These are phyloP conservation scores for Viola pubescens DNA, from an alignment of 441 rosid species.

Conservation along the genomic window DNA sequence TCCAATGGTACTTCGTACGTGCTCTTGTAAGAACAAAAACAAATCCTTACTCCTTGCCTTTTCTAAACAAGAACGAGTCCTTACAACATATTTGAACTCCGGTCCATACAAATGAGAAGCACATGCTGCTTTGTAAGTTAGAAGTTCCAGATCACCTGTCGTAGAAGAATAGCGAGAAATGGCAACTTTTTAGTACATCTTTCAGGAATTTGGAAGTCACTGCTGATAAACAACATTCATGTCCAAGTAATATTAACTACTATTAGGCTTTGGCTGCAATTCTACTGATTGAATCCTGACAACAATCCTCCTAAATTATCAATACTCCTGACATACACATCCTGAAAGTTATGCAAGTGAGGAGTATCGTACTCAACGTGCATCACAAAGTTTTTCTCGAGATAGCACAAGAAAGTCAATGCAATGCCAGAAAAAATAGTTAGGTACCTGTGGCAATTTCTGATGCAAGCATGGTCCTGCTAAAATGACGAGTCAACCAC, in stretches of 20 bases:
- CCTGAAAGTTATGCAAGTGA: background rate
- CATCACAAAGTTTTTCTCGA: background rate
- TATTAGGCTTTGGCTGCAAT: background rate
- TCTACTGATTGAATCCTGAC: background rate
- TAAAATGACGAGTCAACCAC: constrained; percentile 69
- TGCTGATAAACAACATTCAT: background rate
- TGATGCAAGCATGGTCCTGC: constrained; percentile 33
- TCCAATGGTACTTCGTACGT: constrained; percentile 16
- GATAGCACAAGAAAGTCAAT: background rate
- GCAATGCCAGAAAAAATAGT: background rate
- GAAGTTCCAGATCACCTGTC: constrained; percentile 47
- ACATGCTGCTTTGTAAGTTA: constrained; percentile 67
- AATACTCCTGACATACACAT: background rate
- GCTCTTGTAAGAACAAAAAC: constrained; percentile 14
- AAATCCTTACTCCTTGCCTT: constrained; percentile 23
- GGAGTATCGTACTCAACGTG: background rate
- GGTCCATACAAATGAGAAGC: constrained; percentile 60
- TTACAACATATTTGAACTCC: constrained; percentile 40
- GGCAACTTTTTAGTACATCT: background rate
- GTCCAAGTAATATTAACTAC: background rate
- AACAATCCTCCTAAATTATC: too few relatives aligned
- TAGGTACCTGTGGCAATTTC: constrained; percentile 44
- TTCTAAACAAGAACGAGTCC: constrained; percentile 27
- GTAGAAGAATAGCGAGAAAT: background rate
- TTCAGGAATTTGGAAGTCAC: background rate